Evolutionary conservation across 345 rosid genomes (phyloP).

Genomic region (Aurinia saxatilis): DNA sequence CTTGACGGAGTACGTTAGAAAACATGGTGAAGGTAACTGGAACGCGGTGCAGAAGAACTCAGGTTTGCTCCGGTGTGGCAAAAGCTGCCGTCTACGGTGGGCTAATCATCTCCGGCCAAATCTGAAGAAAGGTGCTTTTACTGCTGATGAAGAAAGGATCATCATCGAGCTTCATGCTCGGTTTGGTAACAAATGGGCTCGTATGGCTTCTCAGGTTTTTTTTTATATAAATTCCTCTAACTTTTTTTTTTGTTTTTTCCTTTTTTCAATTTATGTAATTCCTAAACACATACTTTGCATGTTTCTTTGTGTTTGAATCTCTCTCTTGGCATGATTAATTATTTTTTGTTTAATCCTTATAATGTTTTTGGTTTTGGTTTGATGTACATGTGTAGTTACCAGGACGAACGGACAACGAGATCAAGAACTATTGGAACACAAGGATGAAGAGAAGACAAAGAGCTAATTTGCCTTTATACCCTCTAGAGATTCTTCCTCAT

Average conservation of each 20-base stretch:
- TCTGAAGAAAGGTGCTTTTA: conserved; percentile 68
- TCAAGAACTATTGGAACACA: conserved; percentile 88
- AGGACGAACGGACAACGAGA: conserved; percentile 86
- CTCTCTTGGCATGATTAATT: conserved; percentile 2
- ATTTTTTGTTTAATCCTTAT: not conserved
- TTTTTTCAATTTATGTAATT: conserved; percentile 2
- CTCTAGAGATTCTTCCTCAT: conserved; percentile 34
- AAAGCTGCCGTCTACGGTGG: conserved; percentile 90
- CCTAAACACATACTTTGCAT: conserved; percentile 15
- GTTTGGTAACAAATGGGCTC: conserved; percentile 92
- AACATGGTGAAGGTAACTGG: conserved; percentile 83
- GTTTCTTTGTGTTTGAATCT: conserved; percentile 9
- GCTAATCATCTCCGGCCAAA: conserved; percentile 85
- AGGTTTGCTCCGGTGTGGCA: conserved; percentile 74
- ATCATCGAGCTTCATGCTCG: conserved; percentile 76
- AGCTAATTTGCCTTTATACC: conserved; percentile 68
- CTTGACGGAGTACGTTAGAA: conserved; percentile 60
- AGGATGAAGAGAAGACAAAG: conserved; percentile 68
- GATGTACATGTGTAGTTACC: conserved; percentile 53
- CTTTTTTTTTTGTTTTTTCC: not conserved
- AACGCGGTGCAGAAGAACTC: conserved; percentile 66
- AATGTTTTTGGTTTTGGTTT: too few relatives aligned
- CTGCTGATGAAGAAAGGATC: conserved; percentile 59
- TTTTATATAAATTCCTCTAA: not conserved
- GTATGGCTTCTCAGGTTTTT: conserved; percentile 82